These are phyloP conservation scores for Alternaria panax DNA, from an alignment of 2,329 filamentous ascomycete genomes.

Conservation along the genomic window DNA sequence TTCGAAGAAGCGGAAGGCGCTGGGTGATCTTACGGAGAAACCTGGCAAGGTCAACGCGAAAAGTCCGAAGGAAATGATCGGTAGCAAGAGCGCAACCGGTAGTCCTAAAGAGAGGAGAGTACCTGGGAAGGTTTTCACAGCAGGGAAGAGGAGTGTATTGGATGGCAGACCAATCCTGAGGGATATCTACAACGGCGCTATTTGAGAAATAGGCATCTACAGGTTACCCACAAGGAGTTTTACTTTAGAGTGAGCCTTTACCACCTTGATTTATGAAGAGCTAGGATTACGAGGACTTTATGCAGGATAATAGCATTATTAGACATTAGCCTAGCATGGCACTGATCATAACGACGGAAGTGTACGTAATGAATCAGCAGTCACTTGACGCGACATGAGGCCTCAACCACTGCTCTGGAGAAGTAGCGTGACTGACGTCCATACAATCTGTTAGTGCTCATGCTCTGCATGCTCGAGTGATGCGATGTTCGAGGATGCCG, in stretches of 20 bases:
- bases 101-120: conserved; percentile 52
- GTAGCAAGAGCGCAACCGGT: conserved; percentile 29
- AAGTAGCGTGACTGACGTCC: background rate
- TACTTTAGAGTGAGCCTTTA: background rate
- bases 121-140: conserved; percentile 68
- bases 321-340: background rate
- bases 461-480: background rate
- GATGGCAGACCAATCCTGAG: conserved; percentile 73
- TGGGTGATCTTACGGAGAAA: conserved; percentile 33
- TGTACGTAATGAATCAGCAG: background rate
- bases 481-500: background rate
- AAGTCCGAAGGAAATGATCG: conserved; percentile 26
- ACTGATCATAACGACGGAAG: background rate
- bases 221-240: background rate
- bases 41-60: conserved; percentile 20
- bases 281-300: background rate
- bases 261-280: background rate
- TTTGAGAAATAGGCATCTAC: conserved; percentile 5
- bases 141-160: conserved; percentile 63
- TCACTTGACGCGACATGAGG: background rate
- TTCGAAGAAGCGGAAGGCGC: conserved; percentile 42
- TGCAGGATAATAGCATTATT: background rate
- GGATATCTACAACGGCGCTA: conserved; percentile 74
- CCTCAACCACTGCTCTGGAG: background rate
- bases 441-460: background rate